Evolutionary conservation across 768 basidiomycete genomes (phyloP).

Genomic region (Termitomyces sp.): DNA sequence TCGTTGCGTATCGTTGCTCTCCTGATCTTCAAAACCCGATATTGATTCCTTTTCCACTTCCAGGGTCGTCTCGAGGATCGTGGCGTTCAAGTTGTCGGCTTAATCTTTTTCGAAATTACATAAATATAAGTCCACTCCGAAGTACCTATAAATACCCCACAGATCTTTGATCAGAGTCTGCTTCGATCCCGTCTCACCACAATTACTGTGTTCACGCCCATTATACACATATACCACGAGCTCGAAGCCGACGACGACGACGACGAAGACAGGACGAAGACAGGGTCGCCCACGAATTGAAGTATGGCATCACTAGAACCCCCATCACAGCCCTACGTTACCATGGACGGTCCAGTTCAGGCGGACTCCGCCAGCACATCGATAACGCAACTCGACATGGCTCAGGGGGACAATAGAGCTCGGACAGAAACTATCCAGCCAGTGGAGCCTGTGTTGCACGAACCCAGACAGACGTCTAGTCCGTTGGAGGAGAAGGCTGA

Average conservation of each 20-base stretch:
- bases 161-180: conserved; percentile 9
- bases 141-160: conserved; percentile 16
- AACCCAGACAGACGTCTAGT: conserved; percentile 7
- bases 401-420: conserved; percentile 3
- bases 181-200: conserved; percentile 8
- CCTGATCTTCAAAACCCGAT: neutral
- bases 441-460: conserved; percentile 12
- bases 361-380: conserved; percentile 19
- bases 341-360: conserved; percentile 4
- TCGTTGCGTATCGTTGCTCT: neutral
- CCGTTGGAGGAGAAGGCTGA: conserved; percentile 5
- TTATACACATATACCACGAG: neutral
- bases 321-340: conserved; percentile 13
- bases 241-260: neutral
- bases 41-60: neutral
- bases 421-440: neutral
- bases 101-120: conserved; percentile 5
- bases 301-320: conserved; percentile 19
- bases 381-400: conserved; percentile 15
- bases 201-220: neutral
- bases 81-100: conserved; percentile 9
- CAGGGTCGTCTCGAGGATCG: conserved; percentile 1
- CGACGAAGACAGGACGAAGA: neutral
- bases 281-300: neutral
- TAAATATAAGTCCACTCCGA: conserved; percentile 12